Evolutionary conservation across 805 yeast species (phyloP).

Genomic region (Kuraishia hungarica): DNA sequence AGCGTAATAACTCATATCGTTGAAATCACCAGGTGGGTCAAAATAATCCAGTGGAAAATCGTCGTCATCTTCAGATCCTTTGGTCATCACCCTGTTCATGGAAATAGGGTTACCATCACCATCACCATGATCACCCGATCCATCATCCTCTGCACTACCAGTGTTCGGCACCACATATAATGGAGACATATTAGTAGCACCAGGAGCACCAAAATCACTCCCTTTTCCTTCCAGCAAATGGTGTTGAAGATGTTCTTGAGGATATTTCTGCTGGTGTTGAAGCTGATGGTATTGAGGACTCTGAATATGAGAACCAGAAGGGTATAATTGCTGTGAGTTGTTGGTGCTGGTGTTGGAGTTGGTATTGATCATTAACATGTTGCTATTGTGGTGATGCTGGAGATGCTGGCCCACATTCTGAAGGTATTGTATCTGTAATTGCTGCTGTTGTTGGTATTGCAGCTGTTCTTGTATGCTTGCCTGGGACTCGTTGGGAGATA

Average conservation of each 20-base stretch:
- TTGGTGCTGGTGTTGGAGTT: background rate
- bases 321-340: background rate
- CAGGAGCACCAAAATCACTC: no score
- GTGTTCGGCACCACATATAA: background rate
- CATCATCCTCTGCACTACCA: background rate
- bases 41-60: slow-evolving; percentile 70
- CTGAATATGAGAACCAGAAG: background rate
- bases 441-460: background rate
- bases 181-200: background rate
- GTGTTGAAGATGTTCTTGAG: background rate
- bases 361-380: background rate
- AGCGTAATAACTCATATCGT: background rate
- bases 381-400: background rate
- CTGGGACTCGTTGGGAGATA: slow-evolving; percentile 9
- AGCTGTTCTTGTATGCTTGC: background rate
- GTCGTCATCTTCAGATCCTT: slow-evolving; percentile 33
- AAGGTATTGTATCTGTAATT: background rate
- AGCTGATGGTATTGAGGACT: background rate
- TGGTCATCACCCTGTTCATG: background rate
- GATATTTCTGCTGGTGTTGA: background rate
- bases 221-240: background rate
- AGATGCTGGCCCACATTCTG: background rate
- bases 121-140: background rate
- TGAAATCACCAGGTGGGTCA: background rate
- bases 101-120: background rate